phyloP scores from a whole-genome alignment of 1,139 yeast genomes.

The Oligophagozyma castellii region DNA sequence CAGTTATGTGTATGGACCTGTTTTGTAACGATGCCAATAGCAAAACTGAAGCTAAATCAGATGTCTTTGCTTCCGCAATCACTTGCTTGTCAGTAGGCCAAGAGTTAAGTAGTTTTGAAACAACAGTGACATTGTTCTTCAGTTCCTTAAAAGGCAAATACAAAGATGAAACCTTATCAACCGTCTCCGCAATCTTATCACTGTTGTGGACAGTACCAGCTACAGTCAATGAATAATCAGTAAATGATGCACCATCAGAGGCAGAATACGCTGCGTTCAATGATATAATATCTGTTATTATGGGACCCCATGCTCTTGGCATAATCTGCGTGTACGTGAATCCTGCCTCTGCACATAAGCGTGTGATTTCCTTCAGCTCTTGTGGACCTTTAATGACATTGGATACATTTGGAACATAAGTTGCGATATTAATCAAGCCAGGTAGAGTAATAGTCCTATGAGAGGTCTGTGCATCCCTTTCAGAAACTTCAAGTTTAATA shows the following conservation, averaged over 20 bases:
- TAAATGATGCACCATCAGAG: conserved; percentile 48
- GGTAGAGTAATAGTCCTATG: conserved; percentile 75
- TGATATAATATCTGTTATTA: conserved; percentile 50
- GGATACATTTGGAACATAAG: conserved; percentile 61
- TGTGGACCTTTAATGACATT: conserved; percentile 31
- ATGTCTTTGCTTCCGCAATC: conserved; percentile 82
- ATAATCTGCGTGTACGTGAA: conserved; percentile 75
- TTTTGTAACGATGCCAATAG: conserved; percentile 79
- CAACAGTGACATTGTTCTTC: conserved; percentile 55
- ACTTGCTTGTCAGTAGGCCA: conserved; percentile 86
- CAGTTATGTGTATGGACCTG: conserved; percentile 80
- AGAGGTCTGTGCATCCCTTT: conserved; percentile 82
- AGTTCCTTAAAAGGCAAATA: conserved; percentile 72
- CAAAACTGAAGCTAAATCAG: conserved; percentile 82
- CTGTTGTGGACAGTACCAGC: conserved; percentile 71
- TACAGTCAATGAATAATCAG: conserved; percentile 72
- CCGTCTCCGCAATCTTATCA: conserved; percentile 45
- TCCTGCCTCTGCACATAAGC: conserved; percentile 69
- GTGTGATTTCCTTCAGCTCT: conserved; percentile 53
- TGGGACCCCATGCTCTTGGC: conserved; percentile 58
- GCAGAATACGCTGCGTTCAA: conserved; percentile 50
- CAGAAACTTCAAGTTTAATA: conserved; percentile 52
- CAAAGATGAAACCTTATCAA: conserved; percentile 61
- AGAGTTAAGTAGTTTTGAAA: conserved; percentile 62
- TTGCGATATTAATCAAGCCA: conserved; percentile 71